Conservation (phyloP, 2,329 filamentous ascomycete species). For the Nothophaeocryptopus gaeumannii region DNA sequence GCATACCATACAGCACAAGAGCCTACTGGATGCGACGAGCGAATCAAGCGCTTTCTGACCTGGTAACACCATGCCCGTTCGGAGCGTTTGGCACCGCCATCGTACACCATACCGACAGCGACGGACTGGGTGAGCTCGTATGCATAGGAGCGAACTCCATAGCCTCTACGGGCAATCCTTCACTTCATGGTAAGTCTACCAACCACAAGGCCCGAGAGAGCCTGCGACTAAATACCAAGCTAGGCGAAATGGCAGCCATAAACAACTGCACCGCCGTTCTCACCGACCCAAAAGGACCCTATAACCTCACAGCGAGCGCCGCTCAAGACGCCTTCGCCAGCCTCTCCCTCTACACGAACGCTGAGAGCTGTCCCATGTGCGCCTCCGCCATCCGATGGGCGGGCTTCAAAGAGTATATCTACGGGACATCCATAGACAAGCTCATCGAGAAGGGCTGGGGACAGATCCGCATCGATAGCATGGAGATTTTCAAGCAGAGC, state of each 20-base stretch:
- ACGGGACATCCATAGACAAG: constrained; percentile 50
- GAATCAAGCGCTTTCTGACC: constrained; percentile 45
- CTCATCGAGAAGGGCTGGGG: constrained; percentile 51
- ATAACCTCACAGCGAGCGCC: constrained; percentile 42
- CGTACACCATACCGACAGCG: constrained; percentile 52
- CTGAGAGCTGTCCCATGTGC: constrained; percentile 59
- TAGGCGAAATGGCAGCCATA: constrained; percentile 56
- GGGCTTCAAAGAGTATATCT: constrained; percentile 56
- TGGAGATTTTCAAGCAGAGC: constrained; percentile 49
- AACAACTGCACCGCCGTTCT: constrained; percentile 53
- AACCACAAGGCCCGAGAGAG: background rate
- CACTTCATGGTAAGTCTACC: constrained; percentile 46
- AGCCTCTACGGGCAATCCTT: constrained; percentile 49
- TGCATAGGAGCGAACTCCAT: constrained; percentile 53
- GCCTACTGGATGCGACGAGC: constrained; percentile 54
- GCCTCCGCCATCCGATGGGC: constrained; percentile 57
- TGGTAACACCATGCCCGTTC: constrained; percentile 51
- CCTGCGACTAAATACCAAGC: background rate
- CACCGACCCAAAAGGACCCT: constrained; percentile 46
- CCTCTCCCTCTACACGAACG: constrained; percentile 57
- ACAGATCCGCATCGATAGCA: constrained; percentile 49
- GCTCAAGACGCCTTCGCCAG: constrained; percentile 46
- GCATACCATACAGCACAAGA: constrained; percentile 15
- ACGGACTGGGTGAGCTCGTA: constrained; percentile 45
- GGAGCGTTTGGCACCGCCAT: constrained; percentile 54